Percentiles rank a stretch among this genome's conserved stretches.
phyloP scores from a whole-genome alignment of 495 filamentous ascomycete species.

The Aspergillus olivimuriae region DNA sequence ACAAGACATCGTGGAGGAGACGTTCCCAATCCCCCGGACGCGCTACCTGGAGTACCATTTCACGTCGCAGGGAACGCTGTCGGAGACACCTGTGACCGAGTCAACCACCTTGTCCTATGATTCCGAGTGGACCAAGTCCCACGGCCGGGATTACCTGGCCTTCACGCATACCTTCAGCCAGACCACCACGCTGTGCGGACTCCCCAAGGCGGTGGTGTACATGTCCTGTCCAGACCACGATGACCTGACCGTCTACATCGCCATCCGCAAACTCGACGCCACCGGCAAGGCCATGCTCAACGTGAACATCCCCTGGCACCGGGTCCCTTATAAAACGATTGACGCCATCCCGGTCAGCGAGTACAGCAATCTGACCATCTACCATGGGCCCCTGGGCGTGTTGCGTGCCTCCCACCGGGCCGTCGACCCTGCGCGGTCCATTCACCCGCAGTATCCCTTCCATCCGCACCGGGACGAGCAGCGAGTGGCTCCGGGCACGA shows the following conservation, averaged over 20 bases:
- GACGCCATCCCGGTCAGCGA: slow-evolving; percentile 25
- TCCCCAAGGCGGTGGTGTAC: slow-evolving; percentile 31
- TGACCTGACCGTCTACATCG: slow-evolving; percentile 34
- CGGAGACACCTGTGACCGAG: not conserved
- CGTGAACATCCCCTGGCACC: slow-evolving; percentile 28
- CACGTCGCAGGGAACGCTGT: slow-evolving; percentile 4
- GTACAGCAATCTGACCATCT: slow-evolving; percentile 16
- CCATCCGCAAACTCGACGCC: slow-evolving; percentile 29
- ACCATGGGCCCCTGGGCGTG: slow-evolving; percentile 27
- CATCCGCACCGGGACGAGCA: slow-evolving; percentile 28
- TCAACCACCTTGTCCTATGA: slow-evolving; percentile 14
- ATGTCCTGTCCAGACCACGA: slow-evolving; percentile 32
- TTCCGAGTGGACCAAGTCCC: slow-evolving; percentile 9
- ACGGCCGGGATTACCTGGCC: slow-evolving; percentile 10
- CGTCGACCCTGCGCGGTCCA: slow-evolving; percentile 13
- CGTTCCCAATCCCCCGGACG: slow-evolving; percentile 27
- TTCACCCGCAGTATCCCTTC: slow-evolving; percentile 26
- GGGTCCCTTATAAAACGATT: slow-evolving; percentile 16
- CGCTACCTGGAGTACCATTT: slow-evolving; percentile 27
- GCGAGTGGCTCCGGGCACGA: slow-evolving; percentile 24
- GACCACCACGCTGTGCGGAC: slow-evolving; percentile 20
- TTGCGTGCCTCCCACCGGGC: slow-evolving; percentile 29
- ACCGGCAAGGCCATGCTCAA: slow-evolving; percentile 25
- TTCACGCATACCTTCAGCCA: slow-evolving; percentile 28
- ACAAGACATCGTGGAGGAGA: slow-evolving; percentile 16